A percentile compares a stretch with the other conserved stretches of the same genome.
Conservation (phyloP, 139 green algal species). For the Chlamydomonas incerta region DNA sequence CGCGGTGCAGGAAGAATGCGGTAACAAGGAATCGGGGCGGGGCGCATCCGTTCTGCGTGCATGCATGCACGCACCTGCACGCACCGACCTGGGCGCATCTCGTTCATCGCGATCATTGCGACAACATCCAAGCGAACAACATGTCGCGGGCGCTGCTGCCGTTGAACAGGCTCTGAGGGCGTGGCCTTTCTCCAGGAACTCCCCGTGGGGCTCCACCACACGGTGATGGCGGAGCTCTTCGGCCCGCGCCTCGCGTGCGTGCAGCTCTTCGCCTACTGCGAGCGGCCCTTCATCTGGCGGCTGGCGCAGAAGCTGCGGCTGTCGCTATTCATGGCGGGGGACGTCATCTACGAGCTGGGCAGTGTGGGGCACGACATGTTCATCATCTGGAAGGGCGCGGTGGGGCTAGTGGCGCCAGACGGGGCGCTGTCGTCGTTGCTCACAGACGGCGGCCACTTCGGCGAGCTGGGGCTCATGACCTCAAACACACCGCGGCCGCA, state of each 20-base stretch:
- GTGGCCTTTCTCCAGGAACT: conserved; percentile 13
- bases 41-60: no score
- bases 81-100: no score
- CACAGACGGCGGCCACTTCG: conserved; percentile 19
- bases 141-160: no score
- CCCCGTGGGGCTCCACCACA: background rate
- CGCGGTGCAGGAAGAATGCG: no score
- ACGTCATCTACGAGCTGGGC: conserved; percentile 17
- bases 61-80: no score
- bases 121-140: no score
- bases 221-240: background rate
- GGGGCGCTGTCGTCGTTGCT: conserved; percentile 9
- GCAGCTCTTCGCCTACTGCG: conserved; percentile 21
- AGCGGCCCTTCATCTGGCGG: conserved; percentile 28
- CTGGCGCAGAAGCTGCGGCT: conserved; percentile 18
- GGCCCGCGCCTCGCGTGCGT: background rate
- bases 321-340: conserved; percentile 13
- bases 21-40: no score
- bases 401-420: background rate
- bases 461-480: conserved; percentile 15
- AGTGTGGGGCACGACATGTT: conserved; percentile 35
- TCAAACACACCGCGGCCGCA: background rate
- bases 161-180: conserved; percentile 12
- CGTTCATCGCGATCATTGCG: no score
- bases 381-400: conserved; percentile 23